phyloP scores from a whole-genome alignment of 2,329 filamentous ascomycete genomes.

The Botrytis aclada region DNA sequence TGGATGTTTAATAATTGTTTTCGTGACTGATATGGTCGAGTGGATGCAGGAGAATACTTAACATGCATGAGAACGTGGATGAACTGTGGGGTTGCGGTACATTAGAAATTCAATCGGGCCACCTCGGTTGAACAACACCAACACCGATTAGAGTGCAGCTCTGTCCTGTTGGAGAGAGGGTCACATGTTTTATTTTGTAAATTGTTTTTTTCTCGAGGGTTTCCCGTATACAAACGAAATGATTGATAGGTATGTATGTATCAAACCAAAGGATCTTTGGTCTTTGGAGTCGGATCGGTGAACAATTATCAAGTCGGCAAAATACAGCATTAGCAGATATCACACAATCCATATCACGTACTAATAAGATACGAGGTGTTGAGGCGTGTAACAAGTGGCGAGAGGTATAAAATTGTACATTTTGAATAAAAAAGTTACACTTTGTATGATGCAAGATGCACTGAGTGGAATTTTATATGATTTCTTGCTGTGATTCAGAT shows the following conservation, averaged over 20 bases:
- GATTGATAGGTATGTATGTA: neutral
- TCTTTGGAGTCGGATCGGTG: neutral
- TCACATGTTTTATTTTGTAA: constrained; percentile 2
- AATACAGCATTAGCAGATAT: neutral
- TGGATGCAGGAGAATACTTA: constrained; percentile 8
- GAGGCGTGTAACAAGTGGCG: neutral
- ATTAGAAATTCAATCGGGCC: constrained; percentile 12
- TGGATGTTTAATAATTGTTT: constrained; percentile 2
- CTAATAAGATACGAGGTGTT: too few species aligned
- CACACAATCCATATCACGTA: neutral
- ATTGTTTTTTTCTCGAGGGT: neutral
- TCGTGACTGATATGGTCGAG: neutral
- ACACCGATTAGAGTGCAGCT: neutral
- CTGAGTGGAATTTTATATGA: constrained; percentile 13
- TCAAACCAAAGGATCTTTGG: neutral
- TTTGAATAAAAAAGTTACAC: neutral
- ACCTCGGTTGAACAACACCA: constrained; percentile 5
- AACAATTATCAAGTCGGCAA: neutral
- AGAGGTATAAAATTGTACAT: neutral
- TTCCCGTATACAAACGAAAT: neutral
- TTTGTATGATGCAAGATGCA: constrained; percentile 8
- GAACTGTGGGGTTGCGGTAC: constrained; percentile 13
- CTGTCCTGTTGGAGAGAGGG: neutral
- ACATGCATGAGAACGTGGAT: neutral
- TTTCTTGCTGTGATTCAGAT: constrained; percentile 26